Conservation (phyloP, 2,329 filamentous ascomycete species). For the Penicillium crustosum region DNA sequence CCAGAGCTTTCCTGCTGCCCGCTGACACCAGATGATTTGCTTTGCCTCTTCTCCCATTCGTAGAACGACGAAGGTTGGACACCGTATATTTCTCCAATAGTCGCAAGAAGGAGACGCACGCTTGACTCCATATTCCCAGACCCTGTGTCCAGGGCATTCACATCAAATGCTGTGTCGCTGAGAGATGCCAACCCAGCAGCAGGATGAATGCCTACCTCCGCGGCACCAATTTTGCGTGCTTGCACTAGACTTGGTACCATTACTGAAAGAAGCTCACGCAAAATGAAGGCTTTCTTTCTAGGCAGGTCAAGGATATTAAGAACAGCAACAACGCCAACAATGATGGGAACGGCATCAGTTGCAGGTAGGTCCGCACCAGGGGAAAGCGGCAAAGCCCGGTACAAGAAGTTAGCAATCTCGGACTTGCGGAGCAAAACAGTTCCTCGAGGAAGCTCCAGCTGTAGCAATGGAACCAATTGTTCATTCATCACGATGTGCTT, state of each 20-base stretch:
- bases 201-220: slow-evolving; percentile 94
- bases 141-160: slow-evolving; percentile 45
- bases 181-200: slow-evolving; percentile 80
- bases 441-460: slow-evolving; percentile 38
- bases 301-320: slow-evolving; percentile 75
- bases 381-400: slow-evolving; percentile 68
- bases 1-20: slow-evolving; percentile 21
- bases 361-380: slow-evolving; percentile 63
- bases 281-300: slow-evolving; percentile 86
- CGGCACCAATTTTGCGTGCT: slow-evolving; percentile 85
- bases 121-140: slow-evolving; percentile 45
- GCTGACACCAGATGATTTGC: slow-evolving; percentile 21
- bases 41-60: slow-evolving; percentile 34
- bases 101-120: slow-evolving; percentile 39
- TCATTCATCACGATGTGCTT: slow-evolving; percentile 61
- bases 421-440: slow-evolving; percentile 54
- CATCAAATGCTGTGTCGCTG: slow-evolving; percentile 52
- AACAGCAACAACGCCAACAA: slow-evolving; percentile 86
- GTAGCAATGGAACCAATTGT: slow-evolving; percentile 38
- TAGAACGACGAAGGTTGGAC: slow-evolving; percentile 40
- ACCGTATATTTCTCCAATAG: slow-evolving; percentile 43
- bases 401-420: slow-evolving; percentile 64
- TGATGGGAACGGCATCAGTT: slow-evolving; percentile 72
- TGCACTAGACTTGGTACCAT: slow-evolving; percentile 84
- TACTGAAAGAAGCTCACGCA: slow-evolving; percentile 79